Base-by-base conservation (phyloP, 2,329 filamentous ascomycete species). In the Fusarium irregulare region DNA sequence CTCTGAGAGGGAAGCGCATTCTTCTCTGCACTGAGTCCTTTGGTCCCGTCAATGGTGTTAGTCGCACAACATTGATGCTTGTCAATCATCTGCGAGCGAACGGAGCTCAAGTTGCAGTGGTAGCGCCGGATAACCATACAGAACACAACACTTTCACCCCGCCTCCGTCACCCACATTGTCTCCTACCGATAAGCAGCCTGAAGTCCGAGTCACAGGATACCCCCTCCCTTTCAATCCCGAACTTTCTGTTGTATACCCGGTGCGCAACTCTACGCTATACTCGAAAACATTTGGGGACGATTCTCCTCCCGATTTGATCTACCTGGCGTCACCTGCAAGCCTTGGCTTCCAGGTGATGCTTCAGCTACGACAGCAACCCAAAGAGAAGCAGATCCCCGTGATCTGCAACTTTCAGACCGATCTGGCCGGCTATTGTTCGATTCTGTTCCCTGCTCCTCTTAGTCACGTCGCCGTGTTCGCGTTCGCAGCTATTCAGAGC, bases 41-140 rank as follows among this genome's bases (percentile, higher is more conserved):
- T 61, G 90, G 90, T 5, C 90, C 90, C 0, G 88, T 92, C 76
- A 92, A 92, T 75, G 90, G 91, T n/a, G 90, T 92, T 47, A 91
- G 88, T 73, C 85, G 89, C 65, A 92, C 90, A 7, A 92, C 91
- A 0, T 81, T 89, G 71, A 91, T 89, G 82, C 84, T 92, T 54
- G 88, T 92, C 56, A 87, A 89, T 75, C 90, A 92, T 70, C 81
- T 92, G 21, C 86, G 89, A 59, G 81, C 81, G n/a, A 81, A 92
- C 70, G 90, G 88, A 21, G 89, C 86, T 13, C 83, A 89, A 20
- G 86, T 92, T 51, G 88, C 89, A 11, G 88, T 92, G 8, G 89
- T 92, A 34, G 89, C 91, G 42, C 90, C 90, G 18, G 82, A 86
- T 61, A 86, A 86, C 72, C 83, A 86, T 71, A 86, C 84, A 32